Evolutionary conservation across 1,139 yeast species (phyloP), one percentile per base, ranked within the genome.

Genomic region (Protomyces lactucae-debilis): DNA sequence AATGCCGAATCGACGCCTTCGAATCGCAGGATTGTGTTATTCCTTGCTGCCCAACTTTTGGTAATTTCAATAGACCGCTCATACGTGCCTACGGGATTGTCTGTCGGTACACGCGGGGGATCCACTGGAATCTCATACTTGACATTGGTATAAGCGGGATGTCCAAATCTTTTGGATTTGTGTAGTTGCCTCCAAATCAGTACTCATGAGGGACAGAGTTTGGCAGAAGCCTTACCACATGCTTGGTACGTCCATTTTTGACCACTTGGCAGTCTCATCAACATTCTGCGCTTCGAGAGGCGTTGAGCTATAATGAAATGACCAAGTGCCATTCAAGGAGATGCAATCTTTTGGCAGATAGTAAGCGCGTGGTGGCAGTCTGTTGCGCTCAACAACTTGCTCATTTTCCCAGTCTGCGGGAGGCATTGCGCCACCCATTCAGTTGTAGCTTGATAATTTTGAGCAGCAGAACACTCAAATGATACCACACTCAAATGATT

Each of bases 51-150:
- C 70, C 72, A 68, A 9, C 52, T 55, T 4, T 57, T 53, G 37
- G 67, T 61, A 3, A 73, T 65, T 32, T 67, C 56, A 65, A 75
- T 74, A n/a, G 46, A 56, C 25, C 71, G 69, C 43, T 71, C 69
- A 68, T 76, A 76, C 6, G 74, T 70, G 9, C 78, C 79, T 1
- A 77, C 74, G 0, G 79, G 79, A 61, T 76, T 76, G 21, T 70
- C 66, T 12, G 73, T 66, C 0, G 78, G 76, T 9, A 76, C 76
- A 65, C 68, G 69, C 5, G 79, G 79, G 0, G 77, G 78, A 64
- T 76, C 72, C 48, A 72, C 71, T 5, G 76, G 75, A 67, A 76
- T 71, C 3, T 78, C 77, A 64, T 69, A 76, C 21, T 69, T 68
- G 55, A 71, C 70, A 65, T 76, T 76, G 18, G 78, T 76, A 64